Base-by-base conservation (phyloP, 345 rosid species). In the Eucalyptus lansdowneana region DNA sequence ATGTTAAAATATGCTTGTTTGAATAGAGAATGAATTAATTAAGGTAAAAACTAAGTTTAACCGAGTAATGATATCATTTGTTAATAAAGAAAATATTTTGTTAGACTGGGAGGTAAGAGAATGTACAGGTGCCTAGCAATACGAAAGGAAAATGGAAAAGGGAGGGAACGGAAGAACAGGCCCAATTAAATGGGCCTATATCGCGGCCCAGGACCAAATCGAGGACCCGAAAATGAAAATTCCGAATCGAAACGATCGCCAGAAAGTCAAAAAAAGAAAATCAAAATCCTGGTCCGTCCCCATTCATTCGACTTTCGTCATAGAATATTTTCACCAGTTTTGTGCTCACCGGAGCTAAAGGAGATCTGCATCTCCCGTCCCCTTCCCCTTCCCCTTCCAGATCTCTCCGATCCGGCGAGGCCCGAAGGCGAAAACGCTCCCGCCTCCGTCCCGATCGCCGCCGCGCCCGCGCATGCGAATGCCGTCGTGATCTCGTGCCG, bases 1-100 rank as follows among this genome's bases (percentile, higher is more conserved):
- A 4, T 8, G 58, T 0, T 25, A 58, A 58, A 25, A 25, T 25
- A 29, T 27, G 16, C 31, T 62, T 27, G 0, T 62, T 62, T 24
- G 62, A 24, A 56, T 56, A 24, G 62, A 1, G 29, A 0, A 56
- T 1, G 62, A 56, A 56, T 0, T 10, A 56, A 24, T 24, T 56
- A 0, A 24, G 2, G 29, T 56, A 56, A 24, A 56, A 10, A 22
- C 29, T 0, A 56, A 56, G 62, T 29, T 27, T 27, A 29, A 62
- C 34, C 0, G 34, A 62, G 69, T 62, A 62, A 3, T 0, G 31
- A 0, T 27, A 0, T 62, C 69, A 13, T 62, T 62, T 62, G 3
- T 2, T 12, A 0, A 62, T 62, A 62, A 27, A 62, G 58, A 62
- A 62, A 29, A 3, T 29, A 3, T 27, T 62, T 29, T 29, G 69